A percentile compares a stretch with the other conserved stretches of the same genome.
Conservation (phyloP, 2,329 filamentous ascomycete genomes). For the Colletotrichum tamarilloi region DNA sequence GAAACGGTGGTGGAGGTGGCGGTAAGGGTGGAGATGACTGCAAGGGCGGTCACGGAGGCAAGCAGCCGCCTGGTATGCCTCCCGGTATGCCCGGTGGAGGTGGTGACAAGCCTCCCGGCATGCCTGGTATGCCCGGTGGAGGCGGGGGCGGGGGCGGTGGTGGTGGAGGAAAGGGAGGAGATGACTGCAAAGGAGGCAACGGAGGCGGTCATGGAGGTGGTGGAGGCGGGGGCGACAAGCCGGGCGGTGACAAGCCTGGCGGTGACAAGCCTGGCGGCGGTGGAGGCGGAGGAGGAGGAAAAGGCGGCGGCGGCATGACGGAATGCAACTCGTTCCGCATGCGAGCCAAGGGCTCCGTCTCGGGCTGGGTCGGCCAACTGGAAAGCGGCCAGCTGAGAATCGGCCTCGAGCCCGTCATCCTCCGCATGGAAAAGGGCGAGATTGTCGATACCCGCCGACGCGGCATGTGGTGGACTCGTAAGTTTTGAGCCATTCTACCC, state of each 20-base stretch:
- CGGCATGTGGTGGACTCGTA: constrained; percentile 73
- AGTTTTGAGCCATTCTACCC: constrained; percentile 37
- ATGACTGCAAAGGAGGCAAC: no score
- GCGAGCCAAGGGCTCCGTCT: constrained; percentile 57
- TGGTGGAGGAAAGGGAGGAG: no score
- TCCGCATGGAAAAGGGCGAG: constrained; percentile 57
- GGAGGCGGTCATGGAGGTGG: no score
- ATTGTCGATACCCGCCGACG: constrained; percentile 67
- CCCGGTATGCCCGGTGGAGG: background rate
- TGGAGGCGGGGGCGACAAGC: background rate
- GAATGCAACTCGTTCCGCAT: constrained; percentile 59
- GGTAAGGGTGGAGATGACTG: background rate
- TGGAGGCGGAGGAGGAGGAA: background rate
- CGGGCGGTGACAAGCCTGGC: background rate
- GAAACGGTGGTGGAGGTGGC: background rate
- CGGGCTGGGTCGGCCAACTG: constrained; percentile 69
- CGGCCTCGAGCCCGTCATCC: constrained; percentile 55
- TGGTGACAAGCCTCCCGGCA: background rate
- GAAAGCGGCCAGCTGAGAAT: constrained; percentile 71
- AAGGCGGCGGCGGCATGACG: background rate
- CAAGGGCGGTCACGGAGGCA: background rate
- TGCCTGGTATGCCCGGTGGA: background rate
- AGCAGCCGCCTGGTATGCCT: no score
- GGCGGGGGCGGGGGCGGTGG: background rate
- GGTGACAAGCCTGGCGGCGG: background rate